A percentile compares a stretch with the other conserved stretches of the same genome.
Conservation (phyloP, 2,329 filamentous ascomycete genomes). For the Arthroderma sp. region DNA sequence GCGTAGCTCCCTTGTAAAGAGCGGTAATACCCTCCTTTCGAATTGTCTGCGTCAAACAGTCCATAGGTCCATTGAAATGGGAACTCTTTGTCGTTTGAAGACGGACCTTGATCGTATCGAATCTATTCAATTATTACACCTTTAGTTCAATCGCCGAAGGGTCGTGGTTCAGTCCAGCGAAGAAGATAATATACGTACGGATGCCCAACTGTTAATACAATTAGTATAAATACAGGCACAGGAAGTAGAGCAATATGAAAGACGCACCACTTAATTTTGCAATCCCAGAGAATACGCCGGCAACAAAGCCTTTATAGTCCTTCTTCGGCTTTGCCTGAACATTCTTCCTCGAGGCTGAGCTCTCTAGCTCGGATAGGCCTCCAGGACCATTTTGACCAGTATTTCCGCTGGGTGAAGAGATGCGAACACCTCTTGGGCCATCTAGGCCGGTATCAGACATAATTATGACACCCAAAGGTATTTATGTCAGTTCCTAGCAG, state of each 20-base stretch:
- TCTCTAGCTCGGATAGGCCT: not conserved
- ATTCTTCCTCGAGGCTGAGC: not conserved
- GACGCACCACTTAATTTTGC: slow-evolving; percentile 68
- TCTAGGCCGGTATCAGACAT: too few species aligned
- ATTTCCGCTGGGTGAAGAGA: too few species aligned
- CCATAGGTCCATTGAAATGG: slow-evolving; percentile 73
- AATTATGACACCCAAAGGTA: too few species aligned
- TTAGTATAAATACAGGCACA: too few species aligned
- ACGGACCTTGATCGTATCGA: slow-evolving; percentile 95
- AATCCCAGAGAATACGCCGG: slow-evolving; percentile 88
- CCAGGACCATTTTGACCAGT: not conserved
- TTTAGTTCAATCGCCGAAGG: not conserved
- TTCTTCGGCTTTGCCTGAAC: slow-evolving; percentile 15
- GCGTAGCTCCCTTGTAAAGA: slow-evolving; percentile 87
- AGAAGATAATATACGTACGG: slow-evolving; percentile 31
- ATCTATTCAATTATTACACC: slow-evolving; percentile 34
- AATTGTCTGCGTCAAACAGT: slow-evolving; percentile 74
- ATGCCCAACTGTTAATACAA: slow-evolving; percentile 39
- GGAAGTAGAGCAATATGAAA: not conserved
- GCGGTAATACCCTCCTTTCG: slow-evolving; percentile 72
- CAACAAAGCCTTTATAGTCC: slow-evolving; percentile 92
- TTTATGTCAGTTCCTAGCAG: too few species aligned
- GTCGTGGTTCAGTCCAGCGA: not conserved
- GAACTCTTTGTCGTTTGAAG: slow-evolving; percentile 68
- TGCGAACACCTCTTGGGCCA: too few species aligned